Base-by-base conservation (phyloP, 306 rosid genomes). In the Datisca glomerata region DNA sequence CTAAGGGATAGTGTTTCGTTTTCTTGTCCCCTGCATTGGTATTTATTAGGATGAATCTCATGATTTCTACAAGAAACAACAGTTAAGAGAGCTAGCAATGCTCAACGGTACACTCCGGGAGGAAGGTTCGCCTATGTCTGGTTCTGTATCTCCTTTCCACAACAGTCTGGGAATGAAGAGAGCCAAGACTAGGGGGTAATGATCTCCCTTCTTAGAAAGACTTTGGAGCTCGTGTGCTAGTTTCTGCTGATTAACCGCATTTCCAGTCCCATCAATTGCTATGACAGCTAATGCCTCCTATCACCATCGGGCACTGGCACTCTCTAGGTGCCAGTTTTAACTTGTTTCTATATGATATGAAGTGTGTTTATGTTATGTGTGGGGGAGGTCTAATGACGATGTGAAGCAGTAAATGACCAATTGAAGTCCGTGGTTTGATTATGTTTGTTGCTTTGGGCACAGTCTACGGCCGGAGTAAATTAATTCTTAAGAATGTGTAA, bases 121-220 rank as follows among this genome's bases (percentile, higher is more conserved):
- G 29, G 98, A 84, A 69, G 92, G 84, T 40, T 91, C 98, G 41
- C 93, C 96, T 1, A 84, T 91, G 98, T 75, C 98, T 0, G 89
- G 98, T 41, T 91, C 92, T 2, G 69, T 78, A 44, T 91, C 98
- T 21, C 98, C 75, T 18, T 61, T 73, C 72, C 72, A 75, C 68
- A 91, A 84, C 79, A 91, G 81, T 73, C 96, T 91, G 2, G 98
- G 98, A 47, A 80, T 84, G 96, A 91, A 91, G 83, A 80, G 98
- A 71, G 98, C 98, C 44, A 91, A 91, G 60, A 91, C 98, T 60
- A 70, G 93, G 84, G 91, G 86, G 64, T 84, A 71, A 63, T 49
- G 27, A 21, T n/a, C n/a, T n/a, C n/a, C n/a, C n/a, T n/a, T n/a
- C n/a, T n/a, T n/a, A n/a, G n/a, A n/a, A n/a, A n/a, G n/a, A n/a